phyloP scores from a whole-genome alignment of 2,329 filamentous ascomycete species.

The Bipolaris gigantea region DNA sequence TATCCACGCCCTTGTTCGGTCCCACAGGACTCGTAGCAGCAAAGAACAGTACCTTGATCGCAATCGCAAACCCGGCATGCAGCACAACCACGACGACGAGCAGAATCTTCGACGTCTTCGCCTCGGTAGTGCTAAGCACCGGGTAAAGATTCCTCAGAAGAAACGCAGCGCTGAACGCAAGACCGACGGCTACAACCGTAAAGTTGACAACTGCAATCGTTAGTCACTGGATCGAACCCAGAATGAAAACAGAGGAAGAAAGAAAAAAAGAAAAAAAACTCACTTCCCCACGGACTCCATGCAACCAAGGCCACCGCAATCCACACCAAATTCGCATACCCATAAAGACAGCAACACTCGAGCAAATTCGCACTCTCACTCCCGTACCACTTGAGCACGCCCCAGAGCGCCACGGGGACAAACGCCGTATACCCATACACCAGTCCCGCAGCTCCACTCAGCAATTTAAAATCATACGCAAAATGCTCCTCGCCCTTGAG shows the following conservation, averaged over 20 bases:
- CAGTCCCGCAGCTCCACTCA: slow-evolving; percentile 87
- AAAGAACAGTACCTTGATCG: slow-evolving; percentile 97
- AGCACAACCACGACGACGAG: slow-evolving; percentile 80
- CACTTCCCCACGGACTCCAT: slow-evolving; percentile 77
- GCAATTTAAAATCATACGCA: slow-evolving; percentile 84
- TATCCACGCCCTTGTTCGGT: slow-evolving; percentile 28
- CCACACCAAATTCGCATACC: slow-evolving; percentile 97
- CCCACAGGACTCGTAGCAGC: slow-evolving; percentile 57
- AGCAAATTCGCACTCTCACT: slow-evolving; percentile 90
- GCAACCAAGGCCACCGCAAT: slow-evolving; percentile 89
- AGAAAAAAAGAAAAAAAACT: slow-evolving; percentile 19
- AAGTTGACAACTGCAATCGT: slow-evolving; percentile 71
- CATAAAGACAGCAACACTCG: slow-evolving; percentile 94
- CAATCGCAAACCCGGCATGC: slow-evolving; percentile 86
- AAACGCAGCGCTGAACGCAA: slow-evolving; percentile 45
- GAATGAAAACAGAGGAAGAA: too few species aligned
- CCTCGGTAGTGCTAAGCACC: slow-evolving; percentile 88
- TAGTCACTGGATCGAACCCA: not conserved
- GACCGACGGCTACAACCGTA: slow-evolving; percentile 77
- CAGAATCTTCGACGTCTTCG: slow-evolving; percentile 85
- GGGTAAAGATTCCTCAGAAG: slow-evolving; percentile 58
- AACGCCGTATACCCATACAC: slow-evolving; percentile 89
- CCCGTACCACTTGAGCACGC: slow-evolving; percentile 89
- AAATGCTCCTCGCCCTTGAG: slow-evolving; percentile 70
- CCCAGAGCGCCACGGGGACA: slow-evolving; percentile 83